A percentile compares a stretch with the other conserved stretches of the same genome.
Evolutionary conservation across 768 basidiomycete genomes (phyloP).

Genomic region (Leccinum arenicola): DNA sequence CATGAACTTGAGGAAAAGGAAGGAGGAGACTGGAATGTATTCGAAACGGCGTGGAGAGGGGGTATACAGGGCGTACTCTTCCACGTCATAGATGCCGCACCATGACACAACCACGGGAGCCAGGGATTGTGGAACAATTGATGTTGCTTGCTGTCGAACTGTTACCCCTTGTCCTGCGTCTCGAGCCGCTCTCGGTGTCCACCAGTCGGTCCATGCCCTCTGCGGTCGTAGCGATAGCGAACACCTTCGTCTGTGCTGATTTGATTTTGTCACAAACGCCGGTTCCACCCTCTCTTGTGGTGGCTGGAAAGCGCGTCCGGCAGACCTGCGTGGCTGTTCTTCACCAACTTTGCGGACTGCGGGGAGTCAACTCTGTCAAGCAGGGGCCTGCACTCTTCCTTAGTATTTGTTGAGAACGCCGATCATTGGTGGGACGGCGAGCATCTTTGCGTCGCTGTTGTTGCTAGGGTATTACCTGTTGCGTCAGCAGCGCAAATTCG

Average conservation of each 20-base stretch:
- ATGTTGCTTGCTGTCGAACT: constrained; percentile 54
- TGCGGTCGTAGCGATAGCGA: constrained; percentile 43
- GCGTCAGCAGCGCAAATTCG: constrained; percentile 83
- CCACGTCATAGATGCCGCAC: constrained; percentile 53
- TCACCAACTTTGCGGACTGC: constrained; percentile 33
- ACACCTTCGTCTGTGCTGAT: constrained; percentile 56
- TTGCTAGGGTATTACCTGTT: constrained; percentile 69
- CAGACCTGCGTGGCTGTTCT: constrained; percentile 53
- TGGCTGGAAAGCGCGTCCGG: constrained; percentile 38
- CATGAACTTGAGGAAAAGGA: constrained; percentile 50
- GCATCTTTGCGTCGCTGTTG: constrained; percentile 54
- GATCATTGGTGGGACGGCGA: constrained; percentile 64
- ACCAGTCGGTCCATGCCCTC: constrained; percentile 48
- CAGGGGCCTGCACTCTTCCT: constrained; percentile 51
- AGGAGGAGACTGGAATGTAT: constrained; percentile 51
- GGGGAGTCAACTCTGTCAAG: constrained; percentile 32
- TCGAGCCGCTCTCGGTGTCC: constrained; percentile 47
- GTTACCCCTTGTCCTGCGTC: constrained; percentile 46
- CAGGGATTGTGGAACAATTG: constrained; percentile 49
- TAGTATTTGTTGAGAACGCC: constrained; percentile 80
- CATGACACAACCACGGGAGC: constrained; percentile 34
- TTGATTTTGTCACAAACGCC: constrained; percentile 42
- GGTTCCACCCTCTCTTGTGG: constrained; percentile 17
- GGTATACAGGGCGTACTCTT: constrained; percentile 55
- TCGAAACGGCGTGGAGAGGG: constrained; percentile 62